These are phyloP conservation scores for maize (Zea mays) DNA, from an alignment of 176 grass and related monocot genomes.

Conservation along the genomic window Zm-B73-REFERENCE-NAM-5.0 NC_050099.1:30043001-30043500, in stretches of 20 bases:
- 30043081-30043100: slow-evolving; percentile 92
- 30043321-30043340: background rate
- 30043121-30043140: slow-evolving; percentile 98
- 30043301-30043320: slow-evolving; percentile 16
- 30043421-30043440: background rate
- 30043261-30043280: background rate
- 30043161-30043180: slow-evolving; percentile 98
- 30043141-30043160: slow-evolving; percentile 98
- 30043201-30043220: slow-evolving; percentile 86
- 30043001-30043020: slow-evolving; percentile 18
- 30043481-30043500: background rate
- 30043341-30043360: background rate
- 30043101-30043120: slow-evolving; percentile 86
- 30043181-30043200: slow-evolving; percentile 90
- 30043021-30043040: background rate
- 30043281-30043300: slow-evolving; percentile 17
- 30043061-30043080: slow-evolving; percentile 15
- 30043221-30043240: slow-evolving; percentile 62
- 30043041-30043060: slow-evolving; percentile 14
- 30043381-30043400: background rate
- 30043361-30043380: background rate
- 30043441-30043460: background rate
- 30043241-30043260: slow-evolving; percentile 21
- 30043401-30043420: background rate
- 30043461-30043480: background rate